Percentiles rank a stretch among this genome's conserved stretches.
Evolutionary conservation across 306 rosid species (phyloP).

Genomic region (Acacia acuminata): DNA sequence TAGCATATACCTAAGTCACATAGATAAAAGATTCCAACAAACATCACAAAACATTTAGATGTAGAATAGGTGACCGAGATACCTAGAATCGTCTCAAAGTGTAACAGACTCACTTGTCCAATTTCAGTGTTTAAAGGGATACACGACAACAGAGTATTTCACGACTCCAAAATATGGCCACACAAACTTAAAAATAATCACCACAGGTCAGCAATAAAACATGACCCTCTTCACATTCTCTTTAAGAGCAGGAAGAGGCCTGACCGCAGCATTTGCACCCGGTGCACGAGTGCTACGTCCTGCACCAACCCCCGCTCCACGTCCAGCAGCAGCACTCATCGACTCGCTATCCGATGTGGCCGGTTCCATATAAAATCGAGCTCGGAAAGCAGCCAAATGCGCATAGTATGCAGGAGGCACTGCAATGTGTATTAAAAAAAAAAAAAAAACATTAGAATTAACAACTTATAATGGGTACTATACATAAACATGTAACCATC

Average conservation of each 20-base stretch:
- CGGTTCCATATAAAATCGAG: conserved; percentile 94
- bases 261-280: conserved; percentile 67
- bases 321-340: conserved; percentile 69
- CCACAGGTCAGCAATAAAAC: conserved; percentile 69
- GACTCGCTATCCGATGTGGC: conserved; percentile 90
- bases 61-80: background rate
- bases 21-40: background rate
- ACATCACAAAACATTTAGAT: background rate
- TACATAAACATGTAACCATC: background rate
- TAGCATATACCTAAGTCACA: too few species aligned
- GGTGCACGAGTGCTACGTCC: conserved; percentile 70
- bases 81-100: background rate
- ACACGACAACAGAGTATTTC: background rate
- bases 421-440: conserved; percentile 34
- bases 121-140: background rate
- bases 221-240: conserved; percentile 91
- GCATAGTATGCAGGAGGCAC: conserved; percentile 99
- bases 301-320: conserved; percentile 48
- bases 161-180: background rate
- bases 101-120: background rate
- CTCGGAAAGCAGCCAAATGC: conserved; percentile 91
- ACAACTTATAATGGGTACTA: background rate
- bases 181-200: background rate
- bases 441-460: background rate
- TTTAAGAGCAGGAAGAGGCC: conserved; percentile 85